Conservation (phyloP, 1,139 yeast genomes). For the Debaryomyces udenii region DNA sequence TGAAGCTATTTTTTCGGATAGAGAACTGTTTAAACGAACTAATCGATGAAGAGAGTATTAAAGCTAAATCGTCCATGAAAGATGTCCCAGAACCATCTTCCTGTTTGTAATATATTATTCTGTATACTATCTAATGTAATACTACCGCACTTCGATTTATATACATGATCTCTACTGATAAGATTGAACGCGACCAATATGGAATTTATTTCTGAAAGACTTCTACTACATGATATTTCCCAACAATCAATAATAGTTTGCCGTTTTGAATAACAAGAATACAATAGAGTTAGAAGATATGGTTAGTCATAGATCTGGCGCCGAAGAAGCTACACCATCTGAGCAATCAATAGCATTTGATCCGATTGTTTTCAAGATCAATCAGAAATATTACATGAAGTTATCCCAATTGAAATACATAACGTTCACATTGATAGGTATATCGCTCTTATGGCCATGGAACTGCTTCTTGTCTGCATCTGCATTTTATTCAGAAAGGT, state of each 20-base stretch:
- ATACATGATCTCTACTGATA: neutral
- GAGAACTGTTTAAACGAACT: slow-evolving; percentile 25
- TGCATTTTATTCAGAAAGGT: slow-evolving; percentile 72
- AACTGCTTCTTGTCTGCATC: slow-evolving; percentile 87
- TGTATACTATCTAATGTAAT: neutral
- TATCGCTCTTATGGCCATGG: slow-evolving; percentile 95
- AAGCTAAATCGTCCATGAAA: neutral
- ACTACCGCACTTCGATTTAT: too few species aligned
- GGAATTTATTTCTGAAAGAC: too few species aligned
- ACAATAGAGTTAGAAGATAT: slow-evolving; percentile 20
- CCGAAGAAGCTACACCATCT: slow-evolving; percentile 4
- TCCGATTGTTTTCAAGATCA: slow-evolving; percentile 30
- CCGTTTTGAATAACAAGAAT: slow-evolving; percentile 10
- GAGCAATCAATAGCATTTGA: slow-evolving; percentile 18
- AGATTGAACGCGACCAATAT: slow-evolving; percentile 2
- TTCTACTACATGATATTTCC: neutral
- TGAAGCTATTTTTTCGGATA: slow-evolving; percentile 39
- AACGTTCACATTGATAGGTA: slow-evolving; percentile 71
- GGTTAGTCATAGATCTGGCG: slow-evolving; percentile 20
- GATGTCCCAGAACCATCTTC: neutral
- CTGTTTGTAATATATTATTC: neutral
- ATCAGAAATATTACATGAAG: slow-evolving; percentile 19
- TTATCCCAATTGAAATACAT: slow-evolving; percentile 54
- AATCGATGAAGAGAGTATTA: neutral
- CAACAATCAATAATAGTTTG: neutral